phyloP scores from a whole-genome alignment of 2,329 filamentous ascomycete species.

The Fusarium torreyae region DNA sequence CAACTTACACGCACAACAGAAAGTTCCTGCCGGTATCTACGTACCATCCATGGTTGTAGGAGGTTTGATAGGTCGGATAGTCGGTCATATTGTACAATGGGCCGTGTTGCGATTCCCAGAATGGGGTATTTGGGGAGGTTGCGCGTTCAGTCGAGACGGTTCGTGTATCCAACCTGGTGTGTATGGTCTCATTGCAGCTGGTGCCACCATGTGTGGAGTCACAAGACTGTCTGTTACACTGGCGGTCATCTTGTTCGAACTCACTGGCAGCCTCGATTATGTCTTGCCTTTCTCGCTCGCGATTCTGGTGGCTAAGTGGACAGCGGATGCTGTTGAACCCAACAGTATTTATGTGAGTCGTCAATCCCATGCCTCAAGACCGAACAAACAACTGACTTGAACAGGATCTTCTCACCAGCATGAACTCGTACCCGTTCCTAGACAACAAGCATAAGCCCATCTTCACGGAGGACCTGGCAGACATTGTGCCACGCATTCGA shows the following conservation, averaged over 20 bases:
- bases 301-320: conserved; percentile 98
- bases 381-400: conserved; percentile 28
- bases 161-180: conserved; percentile 97
- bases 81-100: conserved; percentile 89
- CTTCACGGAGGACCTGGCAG: conserved; percentile 89
- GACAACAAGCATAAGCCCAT: conserved; percentile 95
- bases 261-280: conserved; percentile 95
- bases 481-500: conserved; percentile 84
- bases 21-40: conserved; percentile 96
- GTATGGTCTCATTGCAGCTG: conserved; percentile 93
- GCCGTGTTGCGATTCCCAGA: conserved; percentile 81
- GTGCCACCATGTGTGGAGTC: conserved; percentile 98
- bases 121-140: conserved; percentile 81
- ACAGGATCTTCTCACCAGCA: conserved; percentile 90
- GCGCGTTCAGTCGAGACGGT: conserved; percentile 78
- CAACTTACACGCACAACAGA: conserved; percentile 62
- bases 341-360: conserved; percentile 86
- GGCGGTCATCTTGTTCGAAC: conserved; percentile 94
- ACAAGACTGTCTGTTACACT: conserved; percentile 94
- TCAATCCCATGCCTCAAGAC: no score
- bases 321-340: conserved; percentile 93
- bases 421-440: conserved; percentile 98
- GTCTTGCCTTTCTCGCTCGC: conserved; percentile 94
- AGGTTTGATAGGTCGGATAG: conserved; percentile 88
- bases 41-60: conserved; percentile 99